Conservation (phyloP, 805 yeast species). For the Scheffersomyces stipitis region DNA sequence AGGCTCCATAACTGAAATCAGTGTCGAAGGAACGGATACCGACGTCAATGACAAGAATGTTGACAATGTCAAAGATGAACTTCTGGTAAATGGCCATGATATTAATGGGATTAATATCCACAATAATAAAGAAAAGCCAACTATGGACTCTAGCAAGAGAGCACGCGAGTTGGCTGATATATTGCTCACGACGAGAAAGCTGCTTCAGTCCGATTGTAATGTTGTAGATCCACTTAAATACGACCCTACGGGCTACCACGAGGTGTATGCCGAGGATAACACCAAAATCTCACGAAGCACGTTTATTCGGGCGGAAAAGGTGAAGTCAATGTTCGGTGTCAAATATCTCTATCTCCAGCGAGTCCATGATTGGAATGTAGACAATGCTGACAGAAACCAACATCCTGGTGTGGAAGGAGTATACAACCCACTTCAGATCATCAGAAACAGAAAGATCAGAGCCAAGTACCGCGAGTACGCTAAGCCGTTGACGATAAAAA, state of each 20-base stretch:
- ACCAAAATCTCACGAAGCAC: slow-evolving; percentile 35
- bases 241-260: slow-evolving; percentile 3
- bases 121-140: too few relatives aligned
- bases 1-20: too few relatives aligned
- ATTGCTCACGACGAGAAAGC: slow-evolving; percentile 42
- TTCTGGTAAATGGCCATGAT: too few relatives aligned
- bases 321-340: slow-evolving; percentile 46
- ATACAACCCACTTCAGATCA: slow-evolving; percentile 81
- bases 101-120: too few relatives aligned
- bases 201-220: slow-evolving; percentile 43
- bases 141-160: too few relatives aligned
- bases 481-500: slow-evolving; percentile 42
- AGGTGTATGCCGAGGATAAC: slow-evolving; percentile 2
- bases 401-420: slow-evolving; percentile 59
- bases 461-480: slow-evolving; percentile 51
- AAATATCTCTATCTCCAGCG: slow-evolving; percentile 51
- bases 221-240: slow-evolving; percentile 30
- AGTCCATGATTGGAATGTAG: slow-evolving; percentile 23
- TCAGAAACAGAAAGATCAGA: slow-evolving; percentile 66
- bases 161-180: slow-evolving; percentile 40
- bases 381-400: slow-evolving; percentile 7
- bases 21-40: too few relatives aligned
- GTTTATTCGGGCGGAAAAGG: slow-evolving; percentile 48
- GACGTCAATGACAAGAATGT: too few relatives aligned
- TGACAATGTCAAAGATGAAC: too few relatives aligned